Evolutionary conservation across 176 grass and related monocot species (phyloP).

Genomic region (Aegilops tauschii): DNA sequence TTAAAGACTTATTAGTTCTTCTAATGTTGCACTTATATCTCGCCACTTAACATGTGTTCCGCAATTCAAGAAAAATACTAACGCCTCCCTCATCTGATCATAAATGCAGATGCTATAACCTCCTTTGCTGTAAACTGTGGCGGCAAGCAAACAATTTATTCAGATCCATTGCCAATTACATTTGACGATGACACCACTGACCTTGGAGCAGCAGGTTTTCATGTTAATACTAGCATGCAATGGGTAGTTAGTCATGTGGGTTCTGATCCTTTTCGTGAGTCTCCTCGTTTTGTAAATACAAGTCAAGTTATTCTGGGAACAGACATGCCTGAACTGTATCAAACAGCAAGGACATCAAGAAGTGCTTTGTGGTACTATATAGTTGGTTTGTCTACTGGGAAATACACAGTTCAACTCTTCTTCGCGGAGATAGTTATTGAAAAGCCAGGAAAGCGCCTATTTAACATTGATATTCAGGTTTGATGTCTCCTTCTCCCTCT

Average conservation of each 20-base stretch:
- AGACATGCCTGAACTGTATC: slow-evolving; percentile 21
- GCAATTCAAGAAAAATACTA: neutral
- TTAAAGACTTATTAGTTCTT: neutral
- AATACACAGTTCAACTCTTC: slow-evolving; percentile 41
- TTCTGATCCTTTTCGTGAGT: slow-evolving; percentile 23
- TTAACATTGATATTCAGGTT: slow-evolving; percentile 64
- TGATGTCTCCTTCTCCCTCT: neutral
- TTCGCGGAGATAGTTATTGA: slow-evolving; percentile 67
- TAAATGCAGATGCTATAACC: slow-evolving; percentile 12
- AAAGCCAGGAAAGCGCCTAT: slow-evolving; percentile 36
- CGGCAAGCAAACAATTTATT: slow-evolving; percentile 2
- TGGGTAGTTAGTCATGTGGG: slow-evolving; percentile 53
- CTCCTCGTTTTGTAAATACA: slow-evolving; percentile 25
- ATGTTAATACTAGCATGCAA: slow-evolving; percentile 19
- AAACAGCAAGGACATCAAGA: slow-evolving; percentile 55
- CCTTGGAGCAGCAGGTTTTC: slow-evolving; percentile 45
- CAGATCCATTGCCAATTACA: neutral
- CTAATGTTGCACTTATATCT: neutral
- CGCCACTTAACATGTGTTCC: neutral
- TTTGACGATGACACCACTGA: slow-evolving; percentile 30
- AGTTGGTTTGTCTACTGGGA: slow-evolving; percentile 36
- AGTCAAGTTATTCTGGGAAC: neutral
- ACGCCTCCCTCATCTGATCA: neutral
- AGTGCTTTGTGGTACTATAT: slow-evolving; percentile 42
- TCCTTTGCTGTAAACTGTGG: slow-evolving; percentile 42